Evolutionary conservation across 2,329 filamentous ascomycete genomes (phyloP).

Genomic region (Nigrospora osmanthi): DNA sequence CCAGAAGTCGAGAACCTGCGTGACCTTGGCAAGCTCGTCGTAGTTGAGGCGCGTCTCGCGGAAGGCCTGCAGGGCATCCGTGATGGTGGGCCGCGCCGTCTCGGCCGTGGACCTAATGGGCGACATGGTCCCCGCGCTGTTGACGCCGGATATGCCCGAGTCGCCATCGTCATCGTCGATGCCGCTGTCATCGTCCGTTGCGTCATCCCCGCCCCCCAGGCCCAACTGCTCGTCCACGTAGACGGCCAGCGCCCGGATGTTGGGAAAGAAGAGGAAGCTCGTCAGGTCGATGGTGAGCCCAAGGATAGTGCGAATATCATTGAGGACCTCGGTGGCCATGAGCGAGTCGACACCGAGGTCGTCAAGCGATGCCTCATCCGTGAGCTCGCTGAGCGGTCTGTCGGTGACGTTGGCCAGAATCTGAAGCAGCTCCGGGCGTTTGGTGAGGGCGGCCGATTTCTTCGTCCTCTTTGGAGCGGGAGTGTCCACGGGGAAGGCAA

Average conservation of each 20-base stretch:
- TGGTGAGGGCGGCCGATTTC: too few species aligned
- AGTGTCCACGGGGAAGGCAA: too few species aligned
- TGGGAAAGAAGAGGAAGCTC: slow-evolving; percentile 8
- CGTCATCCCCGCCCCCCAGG: too few species aligned
- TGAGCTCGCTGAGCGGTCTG: slow-evolving; percentile 7
- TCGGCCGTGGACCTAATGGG: too few species aligned
- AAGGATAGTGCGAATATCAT: slow-evolving; percentile 6
- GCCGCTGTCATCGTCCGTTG: too few species aligned
- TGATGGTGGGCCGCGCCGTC: too few species aligned
- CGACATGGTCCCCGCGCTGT: too few species aligned
- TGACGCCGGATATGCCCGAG: too few species aligned
- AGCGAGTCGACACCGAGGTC: slow-evolving; percentile 13
- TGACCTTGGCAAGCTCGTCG: not conserved
- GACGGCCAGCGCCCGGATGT: slow-evolving; percentile 4
- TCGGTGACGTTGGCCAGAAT: slow-evolving; percentile 11
- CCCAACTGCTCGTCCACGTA: slow-evolving; percentile 7
- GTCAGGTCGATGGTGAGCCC: slow-evolving; percentile 8
- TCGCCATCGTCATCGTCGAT: too few species aligned
- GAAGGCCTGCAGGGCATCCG: too few species aligned
- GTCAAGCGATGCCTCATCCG: not conserved
- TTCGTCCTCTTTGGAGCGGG: too few species aligned
- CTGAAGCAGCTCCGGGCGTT: slow-evolving; percentile 5
- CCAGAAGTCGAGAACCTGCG: slow-evolving; percentile 14
- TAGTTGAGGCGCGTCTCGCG: not conserved
- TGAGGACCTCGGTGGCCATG: slow-evolving; percentile 9